A percentile compares a stretch with the other conserved stretches of the same genome.
phyloP scores from a whole-genome alignment of 495 filamentous ascomycete species.

The Daldinia loculata region DNA sequence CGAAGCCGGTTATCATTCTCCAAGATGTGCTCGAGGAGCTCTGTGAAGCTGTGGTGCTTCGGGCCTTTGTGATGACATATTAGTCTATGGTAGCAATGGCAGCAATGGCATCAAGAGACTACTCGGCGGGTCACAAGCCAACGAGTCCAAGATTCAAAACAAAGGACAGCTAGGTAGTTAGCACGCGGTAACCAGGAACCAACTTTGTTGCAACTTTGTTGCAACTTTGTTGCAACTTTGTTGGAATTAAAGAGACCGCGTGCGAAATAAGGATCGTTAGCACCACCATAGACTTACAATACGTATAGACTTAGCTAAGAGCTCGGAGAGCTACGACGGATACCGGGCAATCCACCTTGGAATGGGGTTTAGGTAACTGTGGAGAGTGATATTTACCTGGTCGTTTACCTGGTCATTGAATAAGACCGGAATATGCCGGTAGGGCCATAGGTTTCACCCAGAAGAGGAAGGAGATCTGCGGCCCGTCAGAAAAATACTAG shows the following conservation, averaged over 20 bases:
- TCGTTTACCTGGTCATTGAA: constrained; percentile 23
- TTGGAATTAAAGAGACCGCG: constrained; percentile 28
- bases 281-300: constrained; percentile 25
- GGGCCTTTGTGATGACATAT: constrained; percentile 37
- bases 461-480: constrained; percentile 40
- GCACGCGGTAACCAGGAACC: constrained; percentile 30
- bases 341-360: constrained; percentile 20
- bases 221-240: too few species aligned
- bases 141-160: constrained; percentile 22
- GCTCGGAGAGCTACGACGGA: constrained; percentile 3
- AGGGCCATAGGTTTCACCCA: constrained; percentile 36
- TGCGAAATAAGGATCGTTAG: constrained; percentile 18
- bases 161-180: constrained; percentile 22
- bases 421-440: constrained; percentile 41
- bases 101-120: constrained; percentile 14
- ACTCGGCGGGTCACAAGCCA: constrained; percentile 30
- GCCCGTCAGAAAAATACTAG: constrained; percentile 18
- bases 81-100: constrained; percentile 15
- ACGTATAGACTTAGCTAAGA: constrained; percentile 27
- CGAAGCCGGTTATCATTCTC: neutral
- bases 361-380: constrained; percentile 18
- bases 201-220: constrained; percentile 34
- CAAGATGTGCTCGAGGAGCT: constrained; percentile 12
- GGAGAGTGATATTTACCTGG: constrained; percentile 30
- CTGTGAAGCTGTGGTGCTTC: constrained; percentile 18